These are phyloP conservation scores for Nowakowskiella sp. DNA, from an alignment of 192 early-diverging fungal species.

Conservation along the genomic window DNA sequence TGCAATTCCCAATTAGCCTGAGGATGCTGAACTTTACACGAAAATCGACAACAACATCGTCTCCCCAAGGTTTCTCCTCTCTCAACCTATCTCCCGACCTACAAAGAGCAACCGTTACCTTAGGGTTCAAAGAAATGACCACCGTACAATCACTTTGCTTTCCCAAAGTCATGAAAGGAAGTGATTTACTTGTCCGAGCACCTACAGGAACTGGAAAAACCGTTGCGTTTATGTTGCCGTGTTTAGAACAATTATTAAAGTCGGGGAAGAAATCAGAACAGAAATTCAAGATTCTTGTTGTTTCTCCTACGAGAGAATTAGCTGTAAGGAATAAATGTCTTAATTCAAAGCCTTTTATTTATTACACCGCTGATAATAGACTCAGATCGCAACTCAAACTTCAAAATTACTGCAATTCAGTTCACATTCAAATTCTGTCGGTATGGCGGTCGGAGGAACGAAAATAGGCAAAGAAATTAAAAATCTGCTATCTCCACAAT, in stretches of 20 bases:
- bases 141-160: constrained; percentile 78
- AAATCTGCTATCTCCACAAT: constrained; percentile 34
- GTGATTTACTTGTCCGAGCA: constrained; percentile 86
- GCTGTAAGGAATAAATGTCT: no score
- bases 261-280: no score
- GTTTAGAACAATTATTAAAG: constrained; percentile 69
- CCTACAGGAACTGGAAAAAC: constrained; percentile 99
- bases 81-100: no score
- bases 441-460: constrained; percentile 74
- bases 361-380: no score
- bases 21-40: no score
- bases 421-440: constrained; percentile 57
- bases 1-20: no score
- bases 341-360: no score
- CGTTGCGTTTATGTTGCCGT: constrained; percentile 88
- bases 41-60: no score
- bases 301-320: constrained; percentile 87
- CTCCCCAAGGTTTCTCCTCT: no score
- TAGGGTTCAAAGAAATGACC: constrained; percentile 72
- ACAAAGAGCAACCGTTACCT: no score
- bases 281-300: constrained; percentile 61
- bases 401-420: constrained; percentile 47
- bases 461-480: constrained; percentile 43
- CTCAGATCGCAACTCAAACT: constrained; percentile 75
- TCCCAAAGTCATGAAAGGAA: constrained; percentile 46